Conservation (phyloP, 306 rosid genomes). For the Gastrolobium bilobum region DNA sequence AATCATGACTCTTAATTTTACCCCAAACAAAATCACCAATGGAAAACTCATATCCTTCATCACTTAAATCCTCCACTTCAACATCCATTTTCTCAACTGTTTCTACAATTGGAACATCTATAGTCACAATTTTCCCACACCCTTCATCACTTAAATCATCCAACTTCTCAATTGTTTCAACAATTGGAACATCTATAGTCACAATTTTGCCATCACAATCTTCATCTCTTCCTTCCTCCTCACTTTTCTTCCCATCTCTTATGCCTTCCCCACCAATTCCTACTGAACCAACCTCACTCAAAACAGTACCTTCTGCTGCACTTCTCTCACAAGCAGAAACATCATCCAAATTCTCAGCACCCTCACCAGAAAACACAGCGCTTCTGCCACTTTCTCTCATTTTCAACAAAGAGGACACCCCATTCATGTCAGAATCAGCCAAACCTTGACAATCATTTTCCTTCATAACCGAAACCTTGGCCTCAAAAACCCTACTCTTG, state of each 20-base stretch:
- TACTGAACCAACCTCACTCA: neutral
- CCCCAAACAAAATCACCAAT: slow-evolving; percentile 94
- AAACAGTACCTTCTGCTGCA: slow-evolving; percentile 10
- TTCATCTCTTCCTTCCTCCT: slow-evolving; percentile 38
- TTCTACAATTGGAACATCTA: slow-evolving; percentile 59
- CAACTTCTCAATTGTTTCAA: slow-evolving; percentile 53
- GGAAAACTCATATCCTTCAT: slow-evolving; percentile 49
- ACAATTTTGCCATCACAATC: neutral
- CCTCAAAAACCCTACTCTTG: slow-evolving; percentile 50
- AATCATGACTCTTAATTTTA: slow-evolving; percentile 74
- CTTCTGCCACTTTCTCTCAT: slow-evolving; percentile 46
- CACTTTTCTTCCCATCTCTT: slow-evolving; percentile 15
- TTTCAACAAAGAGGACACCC: slow-evolving; percentile 55
- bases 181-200: slow-evolving; percentile 53
- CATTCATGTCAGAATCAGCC: slow-evolving; percentile 60
- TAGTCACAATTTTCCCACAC: slow-evolving; percentile 41
- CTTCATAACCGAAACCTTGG: slow-evolving; percentile 39
- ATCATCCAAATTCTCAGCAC: slow-evolving; percentile 47
- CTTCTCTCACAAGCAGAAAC: slow-evolving; percentile 29
- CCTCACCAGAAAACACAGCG: neutral
- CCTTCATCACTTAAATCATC: slow-evolving; percentile 55
- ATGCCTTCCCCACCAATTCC: neutral
- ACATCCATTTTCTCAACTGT: slow-evolving; percentile 52
- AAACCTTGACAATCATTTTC: slow-evolving; percentile 49
- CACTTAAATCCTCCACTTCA: slow-evolving; percentile 53